Conservation (phyloP, 495 filamentous ascomycete species). For the Xylaria intraflava region DNA sequence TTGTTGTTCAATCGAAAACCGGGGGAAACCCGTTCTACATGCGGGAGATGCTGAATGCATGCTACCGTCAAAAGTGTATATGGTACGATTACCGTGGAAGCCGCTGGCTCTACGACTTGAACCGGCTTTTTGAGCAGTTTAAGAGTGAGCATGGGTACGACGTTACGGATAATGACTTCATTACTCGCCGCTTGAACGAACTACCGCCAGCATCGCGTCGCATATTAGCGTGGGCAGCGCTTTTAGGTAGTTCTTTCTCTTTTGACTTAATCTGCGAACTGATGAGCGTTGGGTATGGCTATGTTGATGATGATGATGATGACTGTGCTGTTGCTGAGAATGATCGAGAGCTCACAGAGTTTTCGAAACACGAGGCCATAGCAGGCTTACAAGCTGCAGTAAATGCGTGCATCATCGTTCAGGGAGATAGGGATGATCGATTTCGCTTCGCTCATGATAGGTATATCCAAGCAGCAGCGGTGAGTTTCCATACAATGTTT, state of each 20-base stretch:
- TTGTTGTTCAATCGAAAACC: constrained; percentile 76
- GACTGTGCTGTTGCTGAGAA: constrained; percentile 7
- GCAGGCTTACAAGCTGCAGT: constrained; percentile 72
- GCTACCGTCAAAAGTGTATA: constrained; percentile 76
- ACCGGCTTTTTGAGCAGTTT: constrained; percentile 76
- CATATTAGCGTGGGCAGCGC: constrained; percentile 80
- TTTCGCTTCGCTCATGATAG: constrained; percentile 77
- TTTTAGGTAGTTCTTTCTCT: constrained; percentile 72
- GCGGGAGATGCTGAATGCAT: constrained; percentile 82
- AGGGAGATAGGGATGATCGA: constrained; percentile 69
- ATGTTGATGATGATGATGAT: constrained; percentile 43
- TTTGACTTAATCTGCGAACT: constrained; percentile 74
- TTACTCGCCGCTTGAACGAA: constrained; percentile 68
- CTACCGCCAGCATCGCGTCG: constrained; percentile 61
- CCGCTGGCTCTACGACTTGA: constrained; percentile 76
- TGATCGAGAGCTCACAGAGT: constrained; percentile 8
- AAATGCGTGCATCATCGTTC: constrained; percentile 66
- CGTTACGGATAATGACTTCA: constrained; percentile 72
- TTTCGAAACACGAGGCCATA: constrained; percentile 51
- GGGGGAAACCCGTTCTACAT: constrained; percentile 83
- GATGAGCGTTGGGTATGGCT: constrained; percentile 60
- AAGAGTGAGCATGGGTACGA: constrained; percentile 67
- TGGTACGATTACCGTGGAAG: constrained; percentile 80
- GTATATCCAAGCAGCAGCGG: constrained; percentile 66
- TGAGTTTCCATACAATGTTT: constrained; percentile 13